Evolutionary conservation across 2,329 filamentous ascomycete species (phyloP), one percentile per base, ranked within the genome.

Genomic region (Davidsoniella virescens): DNA sequence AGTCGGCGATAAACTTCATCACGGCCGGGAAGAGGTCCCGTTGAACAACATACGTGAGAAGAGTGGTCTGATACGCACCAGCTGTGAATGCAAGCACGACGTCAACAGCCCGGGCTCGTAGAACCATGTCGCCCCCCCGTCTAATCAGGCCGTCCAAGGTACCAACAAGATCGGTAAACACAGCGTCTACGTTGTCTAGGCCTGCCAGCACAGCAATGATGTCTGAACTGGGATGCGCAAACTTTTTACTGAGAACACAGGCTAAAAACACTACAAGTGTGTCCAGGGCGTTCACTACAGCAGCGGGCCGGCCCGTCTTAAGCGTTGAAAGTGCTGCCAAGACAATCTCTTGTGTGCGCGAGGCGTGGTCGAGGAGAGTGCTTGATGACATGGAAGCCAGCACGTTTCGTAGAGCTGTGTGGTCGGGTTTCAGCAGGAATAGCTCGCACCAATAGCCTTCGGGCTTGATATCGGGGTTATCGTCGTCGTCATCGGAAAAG

Each of bases 401-500:
- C 44, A 87, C 74, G 46, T 67, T 69, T 61, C 78, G 75, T 56
- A 98, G 68, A 45, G 78, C 75, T 4, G 70, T 63, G 50, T 77
- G 73, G 61, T 95, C 87, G 18, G 90, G 88, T 55, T 80, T 80
- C 52, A 95, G 72, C 37, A 98, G 74, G 64, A 98, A 98, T 67
- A 98, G 87, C 65, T 95, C 92, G 57, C 78, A 75, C 92, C 92
- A 98, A 67, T 95, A 98, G 41, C 87, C 90, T 54, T 94, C 87
- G 0, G 85, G 76, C 55, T 82, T 82, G 25, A 87, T 82, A 47
- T 70, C 65, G 53, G 78, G 75, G 54, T 83, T 74, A 50, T 79
- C 75, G 56, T 82, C 77, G 67, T 84, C 33, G 56, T 82, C 77
- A 67, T 84, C 23, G 38, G 51, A 23, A 50, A 47, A 40, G 16